Percentiles rank a stretch among this genome's conserved stretches.
Conservation (phyloP, 306 rosid species). For the Rosa multiflora region DNA sequence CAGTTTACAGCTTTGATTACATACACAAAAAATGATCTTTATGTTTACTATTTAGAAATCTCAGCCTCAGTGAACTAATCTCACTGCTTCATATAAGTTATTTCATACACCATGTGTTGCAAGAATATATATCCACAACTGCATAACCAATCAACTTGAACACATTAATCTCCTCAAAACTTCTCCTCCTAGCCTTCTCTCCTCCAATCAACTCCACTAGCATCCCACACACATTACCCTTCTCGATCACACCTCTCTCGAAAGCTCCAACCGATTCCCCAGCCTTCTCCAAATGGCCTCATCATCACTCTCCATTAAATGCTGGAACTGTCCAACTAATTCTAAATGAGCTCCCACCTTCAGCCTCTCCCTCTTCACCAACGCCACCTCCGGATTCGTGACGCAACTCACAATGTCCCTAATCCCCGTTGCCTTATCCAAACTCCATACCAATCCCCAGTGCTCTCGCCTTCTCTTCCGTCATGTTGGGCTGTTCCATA, state of each 20-base stretch:
- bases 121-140: constrained; percentile 52
- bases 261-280: constrained; percentile 93
- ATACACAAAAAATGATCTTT: neutral
- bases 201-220: constrained; percentile 58
- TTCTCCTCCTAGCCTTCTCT: constrained; percentile 60
- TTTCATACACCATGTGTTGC: constrained; percentile 80
- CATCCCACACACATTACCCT: constrained; percentile 53
- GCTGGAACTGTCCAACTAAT: constrained; percentile 88
- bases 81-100: constrained; percentile 23
- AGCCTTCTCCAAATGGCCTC: constrained; percentile 74
- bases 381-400: constrained; percentile 71
- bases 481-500: constrained; percentile 62
- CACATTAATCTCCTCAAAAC: constrained; percentile 57
- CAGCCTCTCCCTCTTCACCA: constrained; percentile 68
- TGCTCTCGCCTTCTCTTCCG: constrained; percentile 54
- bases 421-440: constrained; percentile 58
- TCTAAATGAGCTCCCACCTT: constrained; percentile 79
- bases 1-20: too few species aligned
- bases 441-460: constrained; percentile 44
- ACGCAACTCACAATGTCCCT: constrained; percentile 91
- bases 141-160: constrained; percentile 95
- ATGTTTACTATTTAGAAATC: neutral
- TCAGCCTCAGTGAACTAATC: neutral
- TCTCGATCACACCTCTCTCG: constrained; percentile 68
- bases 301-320: constrained; percentile 85